Evolutionary conservation across 164 flowering plant species (phyloP).

Genomic region (Berberis vulgaris): DNA sequence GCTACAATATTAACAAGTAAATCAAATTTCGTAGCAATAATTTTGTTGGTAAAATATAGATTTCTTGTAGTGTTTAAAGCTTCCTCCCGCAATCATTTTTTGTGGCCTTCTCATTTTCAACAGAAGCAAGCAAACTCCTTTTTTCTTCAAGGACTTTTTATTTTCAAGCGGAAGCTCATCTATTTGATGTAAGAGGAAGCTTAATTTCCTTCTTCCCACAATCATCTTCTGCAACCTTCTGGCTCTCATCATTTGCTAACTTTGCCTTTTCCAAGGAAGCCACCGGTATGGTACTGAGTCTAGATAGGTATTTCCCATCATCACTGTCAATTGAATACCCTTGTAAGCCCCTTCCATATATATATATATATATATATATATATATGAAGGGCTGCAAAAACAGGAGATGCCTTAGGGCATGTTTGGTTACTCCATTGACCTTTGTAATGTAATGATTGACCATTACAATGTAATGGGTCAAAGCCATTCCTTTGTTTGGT

Average conservation of each 20-base stretch:
- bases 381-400: no score
- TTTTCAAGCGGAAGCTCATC: slow-evolving; percentile 46
- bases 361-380: background rate
- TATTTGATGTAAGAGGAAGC: slow-evolving; percentile 28
- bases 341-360: slow-evolving; percentile 14
- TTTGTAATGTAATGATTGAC: no score
- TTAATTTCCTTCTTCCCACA: slow-evolving; percentile 47
- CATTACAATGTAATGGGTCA: no score
- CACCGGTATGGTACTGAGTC: slow-evolving; percentile 67
- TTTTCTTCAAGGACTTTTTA: slow-evolving; percentile 36
- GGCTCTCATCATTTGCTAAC: slow-evolving; percentile 39
- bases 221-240: slow-evolving; percentile 42
- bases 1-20: no score
- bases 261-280: slow-evolving; percentile 83
- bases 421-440: no score
- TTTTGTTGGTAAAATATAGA: no score
- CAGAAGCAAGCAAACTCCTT: slow-evolving; percentile 19
- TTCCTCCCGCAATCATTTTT: slow-evolving; percentile 50
- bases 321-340: slow-evolving; percentile 19
- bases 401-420: no score
- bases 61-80: background rate
- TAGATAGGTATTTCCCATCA: slow-evolving; percentile 41
- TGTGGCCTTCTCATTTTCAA: slow-evolving; percentile 31
- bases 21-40: no score
- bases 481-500: no score